Evolutionary conservation across 1,284 basidiomycete species (phyloP).

Genomic region (Cystobasidium pallidum): DNA sequence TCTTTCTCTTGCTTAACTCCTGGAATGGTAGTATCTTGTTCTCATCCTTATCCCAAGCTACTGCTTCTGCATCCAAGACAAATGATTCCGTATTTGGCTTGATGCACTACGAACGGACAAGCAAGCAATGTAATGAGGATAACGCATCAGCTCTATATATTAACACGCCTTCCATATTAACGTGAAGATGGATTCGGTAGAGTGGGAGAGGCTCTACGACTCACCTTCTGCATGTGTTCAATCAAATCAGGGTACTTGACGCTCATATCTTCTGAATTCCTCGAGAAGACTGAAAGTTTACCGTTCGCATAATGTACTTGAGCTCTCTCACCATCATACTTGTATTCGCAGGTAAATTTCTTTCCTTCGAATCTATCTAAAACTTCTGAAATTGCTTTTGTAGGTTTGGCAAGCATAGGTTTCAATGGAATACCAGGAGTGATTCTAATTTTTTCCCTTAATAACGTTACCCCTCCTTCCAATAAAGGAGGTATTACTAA

Average conservation of each 20-base stretch:
- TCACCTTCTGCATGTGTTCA: slow-evolving; percentile 82
- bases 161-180: too few species aligned
- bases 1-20: slow-evolving; percentile 89
- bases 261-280: slow-evolving; percentile 99
- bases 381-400: slow-evolving; percentile 98
- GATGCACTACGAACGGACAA: slow-evolving; percentile 68
- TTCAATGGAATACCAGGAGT: slow-evolving; percentile 96
- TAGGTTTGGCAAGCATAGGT: slow-evolving; percentile 99
- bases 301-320: slow-evolving; percentile 87
- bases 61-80: slow-evolving; percentile 93
- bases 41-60: slow-evolving; percentile 86
- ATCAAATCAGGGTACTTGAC: slow-evolving; percentile 98
- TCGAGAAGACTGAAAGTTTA: slow-evolving; percentile 82
- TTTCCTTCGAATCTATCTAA: slow-evolving; percentile 95
- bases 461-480: slow-evolving; percentile 71
- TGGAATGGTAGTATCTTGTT: slow-evolving; percentile 88
- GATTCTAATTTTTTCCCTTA: slow-evolving; percentile 80
- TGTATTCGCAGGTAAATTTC: slow-evolving; percentile 98
- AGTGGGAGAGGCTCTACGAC: slow-evolving; percentile 47
- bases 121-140: too few species aligned
- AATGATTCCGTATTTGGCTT: slow-evolving; percentile 79
- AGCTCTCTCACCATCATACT: slow-evolving; percentile 98
- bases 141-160: too few species aligned
- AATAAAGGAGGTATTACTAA: slow-evolving; percentile 90
- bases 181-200: not conserved